phyloP scores from a whole-genome alignment of 1,284 basidiomycete species.

The Ganoderma leucocontextum region DNA sequence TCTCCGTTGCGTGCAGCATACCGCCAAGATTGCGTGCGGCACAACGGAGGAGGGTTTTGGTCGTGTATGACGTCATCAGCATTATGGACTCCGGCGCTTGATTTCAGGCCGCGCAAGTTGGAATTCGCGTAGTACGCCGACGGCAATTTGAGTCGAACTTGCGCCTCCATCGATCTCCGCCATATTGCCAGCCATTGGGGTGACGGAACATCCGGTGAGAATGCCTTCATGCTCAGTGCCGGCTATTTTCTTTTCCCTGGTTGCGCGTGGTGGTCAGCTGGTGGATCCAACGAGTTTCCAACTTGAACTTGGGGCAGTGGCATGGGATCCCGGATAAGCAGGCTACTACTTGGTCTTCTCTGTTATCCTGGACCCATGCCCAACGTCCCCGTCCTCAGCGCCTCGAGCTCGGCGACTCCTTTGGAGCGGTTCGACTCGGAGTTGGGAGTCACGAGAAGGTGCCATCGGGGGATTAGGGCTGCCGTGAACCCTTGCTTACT shows the following conservation, averaged over 20 bases:
- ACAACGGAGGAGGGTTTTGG: no score
- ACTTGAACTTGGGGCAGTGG: no score
- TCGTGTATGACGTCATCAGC: no score
- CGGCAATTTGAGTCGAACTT: no score
- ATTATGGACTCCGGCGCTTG: no score
- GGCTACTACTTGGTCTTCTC: not conserved
- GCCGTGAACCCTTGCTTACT: constrained; percentile 4
- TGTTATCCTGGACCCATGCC: not conserved
- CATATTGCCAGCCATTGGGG: no score
- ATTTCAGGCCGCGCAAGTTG: no score
- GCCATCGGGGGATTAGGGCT: not conserved
- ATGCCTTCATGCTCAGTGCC: not conserved
- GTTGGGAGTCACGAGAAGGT: not conserved
- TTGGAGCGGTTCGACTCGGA: not conserved
- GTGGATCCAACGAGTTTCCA: not conserved
- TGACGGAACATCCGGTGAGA: not conserved
- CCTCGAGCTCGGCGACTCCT: not conserved
- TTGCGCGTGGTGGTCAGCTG: not conserved
- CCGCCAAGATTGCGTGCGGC: no score
- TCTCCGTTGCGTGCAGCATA: no score
- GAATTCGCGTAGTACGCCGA: no score
- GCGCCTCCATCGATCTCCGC: no score
- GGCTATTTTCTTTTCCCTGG: not conserved
- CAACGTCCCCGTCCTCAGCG: not conserved
- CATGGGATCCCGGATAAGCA: not conserved